Evolutionary conservation across 2,329 filamentous ascomycete species (phyloP).

Genomic region (Diplodia sapinea): DNA sequence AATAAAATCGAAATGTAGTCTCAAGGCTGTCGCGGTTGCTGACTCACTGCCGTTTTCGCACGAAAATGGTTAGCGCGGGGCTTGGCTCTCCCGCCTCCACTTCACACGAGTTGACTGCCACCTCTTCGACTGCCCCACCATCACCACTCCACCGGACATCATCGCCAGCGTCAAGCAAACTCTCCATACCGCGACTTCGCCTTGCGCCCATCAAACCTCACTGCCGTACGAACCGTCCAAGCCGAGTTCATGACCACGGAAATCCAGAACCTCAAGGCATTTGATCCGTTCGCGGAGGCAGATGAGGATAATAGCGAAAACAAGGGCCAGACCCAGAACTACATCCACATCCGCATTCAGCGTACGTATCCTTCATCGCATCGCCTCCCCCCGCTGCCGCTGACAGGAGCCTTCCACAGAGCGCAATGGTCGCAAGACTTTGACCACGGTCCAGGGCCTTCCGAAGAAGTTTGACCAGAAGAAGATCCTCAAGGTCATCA

Average conservation of each 20-base stretch:
- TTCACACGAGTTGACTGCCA: slow-evolving; percentile 3
- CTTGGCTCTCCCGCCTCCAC: slow-evolving; percentile 14
- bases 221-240: slow-evolving; percentile 11
- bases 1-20: too few relatives aligned
- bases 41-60: background rate
- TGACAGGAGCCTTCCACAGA: slow-evolving; percentile 66
- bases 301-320: slow-evolving; percentile 98
- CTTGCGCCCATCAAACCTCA: slow-evolving; percentile 10
- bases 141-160: slow-evolving; percentile 2
- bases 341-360: slow-evolving; percentile 99
- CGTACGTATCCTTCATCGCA: slow-evolving; percentile 66
- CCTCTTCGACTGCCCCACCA: slow-evolving; percentile 22
- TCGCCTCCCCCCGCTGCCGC: slow-evolving; percentile 36
- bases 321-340: slow-evolving; percentile 88
- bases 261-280: slow-evolving; percentile 47
- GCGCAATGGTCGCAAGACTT: slow-evolving; percentile 99
- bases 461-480: slow-evolving; percentile 99
- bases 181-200: background rate
- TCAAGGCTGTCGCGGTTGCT: background rate
- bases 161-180: slow-evolving; percentile 7
- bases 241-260: slow-evolving; percentile 31
- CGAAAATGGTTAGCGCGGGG: background rate
- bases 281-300: slow-evolving; percentile 99
- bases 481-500: slow-evolving; percentile 99
- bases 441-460: slow-evolving; percentile 99